These are phyloP conservation scores for Carpinus viminea DNA, from an alignment of 306 rosid species.

Conservation along the genomic window DNA sequence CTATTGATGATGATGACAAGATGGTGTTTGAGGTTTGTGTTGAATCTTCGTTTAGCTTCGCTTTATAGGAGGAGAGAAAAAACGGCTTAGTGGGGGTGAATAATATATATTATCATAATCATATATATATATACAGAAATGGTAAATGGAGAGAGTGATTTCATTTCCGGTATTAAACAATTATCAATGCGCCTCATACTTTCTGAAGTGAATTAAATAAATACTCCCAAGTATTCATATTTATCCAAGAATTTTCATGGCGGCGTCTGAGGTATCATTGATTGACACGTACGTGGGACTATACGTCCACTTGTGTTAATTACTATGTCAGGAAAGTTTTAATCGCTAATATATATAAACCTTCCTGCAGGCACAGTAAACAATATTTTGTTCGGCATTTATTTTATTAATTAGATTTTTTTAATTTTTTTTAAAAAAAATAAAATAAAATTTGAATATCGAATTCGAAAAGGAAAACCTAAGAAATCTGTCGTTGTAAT, in stretches of 20 bases:
- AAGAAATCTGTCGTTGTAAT: background rate
- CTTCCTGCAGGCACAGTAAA: too few species aligned
- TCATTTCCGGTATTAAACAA: slow-evolving; percentile 23
- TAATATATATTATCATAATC: too few species aligned
- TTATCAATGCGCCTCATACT: slow-evolving; percentile 11
- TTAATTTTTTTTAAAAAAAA: too few species aligned
- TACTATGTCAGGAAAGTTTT: too few species aligned
- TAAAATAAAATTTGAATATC: background rate
- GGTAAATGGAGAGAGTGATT: slow-evolving; percentile 16
- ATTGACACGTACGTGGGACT: slow-evolving; percentile 31
- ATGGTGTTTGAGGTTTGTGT: slow-evolving; percentile 22
- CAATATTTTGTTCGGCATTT: too few species aligned
- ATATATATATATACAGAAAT: background rate
- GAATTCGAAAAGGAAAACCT: background rate
- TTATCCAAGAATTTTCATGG: slow-evolving; percentile 27
- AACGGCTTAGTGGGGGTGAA: background rate
- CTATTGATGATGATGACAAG: slow-evolving; percentile 3
- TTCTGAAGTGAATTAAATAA: slow-evolving; percentile 18
- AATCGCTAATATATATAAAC: too few species aligned
- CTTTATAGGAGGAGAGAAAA: slow-evolving; percentile 10
- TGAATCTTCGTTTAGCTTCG: slow-evolving; percentile 20
- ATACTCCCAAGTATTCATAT: background rate
- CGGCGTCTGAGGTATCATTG: slow-evolving; percentile 39
- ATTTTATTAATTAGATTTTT: too few species aligned
- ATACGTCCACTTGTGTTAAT: background rate